These are phyloP conservation scores for Macadamia integrifolia DNA, from an alignment of 164 flowering plant genomes.

Conservation along the genomic window DNA sequence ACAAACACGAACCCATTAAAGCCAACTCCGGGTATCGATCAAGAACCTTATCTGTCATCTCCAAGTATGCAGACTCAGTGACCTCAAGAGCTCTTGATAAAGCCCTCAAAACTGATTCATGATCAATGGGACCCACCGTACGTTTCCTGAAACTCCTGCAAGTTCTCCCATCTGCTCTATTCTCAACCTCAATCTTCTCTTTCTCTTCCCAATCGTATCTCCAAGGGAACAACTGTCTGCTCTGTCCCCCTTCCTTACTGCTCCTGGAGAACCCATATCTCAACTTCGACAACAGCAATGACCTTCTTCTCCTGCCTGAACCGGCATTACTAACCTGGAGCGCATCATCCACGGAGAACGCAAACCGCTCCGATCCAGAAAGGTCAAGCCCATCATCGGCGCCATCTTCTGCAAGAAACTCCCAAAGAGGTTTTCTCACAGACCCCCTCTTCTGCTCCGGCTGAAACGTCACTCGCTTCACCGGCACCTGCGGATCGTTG, in stretches of 20 bases:
- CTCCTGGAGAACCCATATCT: constrained; percentile 62
- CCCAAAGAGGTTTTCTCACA: constrained; percentile 71
- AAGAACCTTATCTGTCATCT: constrained; percentile 48
- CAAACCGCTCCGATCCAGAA: constrained; percentile 89
- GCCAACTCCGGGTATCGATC: constrained; percentile 59
- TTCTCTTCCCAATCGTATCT: constrained; percentile 61
- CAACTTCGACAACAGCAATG: constrained; percentile 65
- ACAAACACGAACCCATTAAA: constrained; percentile 65
- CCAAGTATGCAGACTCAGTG: constrained; percentile 60
- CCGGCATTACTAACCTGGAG: constrained; percentile 58
- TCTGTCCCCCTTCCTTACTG: constrained; percentile 40
- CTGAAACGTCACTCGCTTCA: constrained; percentile 65
- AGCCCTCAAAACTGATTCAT: constrained; percentile 55
- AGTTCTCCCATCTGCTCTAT: constrained; percentile 37
- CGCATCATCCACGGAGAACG: constrained; percentile 84
- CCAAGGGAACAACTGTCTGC: constrained; percentile 64
- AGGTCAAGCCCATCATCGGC: constrained; percentile 85
- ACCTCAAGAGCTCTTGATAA: constrained; percentile 49
- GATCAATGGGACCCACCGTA: constrained; percentile 79
- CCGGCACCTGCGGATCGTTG: constrained; percentile 12
- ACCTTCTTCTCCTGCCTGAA: constrained; percentile 54
- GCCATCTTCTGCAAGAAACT: constrained; percentile 76
- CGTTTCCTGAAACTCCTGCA: constrained; percentile 38
- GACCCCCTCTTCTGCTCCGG: constrained; percentile 29
- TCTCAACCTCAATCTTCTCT: constrained; percentile 46